These are phyloP conservation scores for Linnemannia elongata DNA, from an alignment of 192 early-diverging fungal species.

Conservation along the genomic window DNA sequence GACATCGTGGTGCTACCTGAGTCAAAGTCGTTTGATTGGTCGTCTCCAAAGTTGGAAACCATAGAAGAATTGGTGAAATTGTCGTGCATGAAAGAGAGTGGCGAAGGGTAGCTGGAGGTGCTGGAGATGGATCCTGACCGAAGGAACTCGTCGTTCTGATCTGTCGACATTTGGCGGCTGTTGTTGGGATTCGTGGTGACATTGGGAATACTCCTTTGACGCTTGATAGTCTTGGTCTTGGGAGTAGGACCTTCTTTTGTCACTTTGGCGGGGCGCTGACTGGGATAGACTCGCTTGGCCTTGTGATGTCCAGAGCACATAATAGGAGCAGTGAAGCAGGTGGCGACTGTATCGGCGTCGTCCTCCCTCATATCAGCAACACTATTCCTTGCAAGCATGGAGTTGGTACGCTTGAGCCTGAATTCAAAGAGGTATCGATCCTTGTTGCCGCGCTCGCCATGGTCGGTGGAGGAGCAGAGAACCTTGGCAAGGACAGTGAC, in stretches of 20 bases:
- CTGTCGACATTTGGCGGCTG: background rate
- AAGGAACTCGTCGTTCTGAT: slow-evolving; percentile 6
- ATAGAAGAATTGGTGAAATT: background rate
- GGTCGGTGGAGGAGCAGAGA: slow-evolving; percentile 50
- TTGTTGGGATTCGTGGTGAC: background rate
- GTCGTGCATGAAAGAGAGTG: slow-evolving; percentile 36
- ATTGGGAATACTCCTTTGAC: slow-evolving; percentile 20
- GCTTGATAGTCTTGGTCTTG: slow-evolving; percentile 43
- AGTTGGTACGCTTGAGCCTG: slow-evolving; percentile 31
- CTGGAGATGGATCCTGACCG: slow-evolving; percentile 33
- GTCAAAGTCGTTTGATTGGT: slow-evolving; percentile 31
- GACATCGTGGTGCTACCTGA: background rate
- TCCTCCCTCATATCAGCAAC: slow-evolving; percentile 1
- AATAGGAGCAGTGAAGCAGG: slow-evolving; percentile 35
- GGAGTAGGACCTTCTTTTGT: slow-evolving; percentile 17
- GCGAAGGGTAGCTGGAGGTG: slow-evolving; percentile 30
- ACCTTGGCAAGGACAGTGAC: slow-evolving; percentile 49
- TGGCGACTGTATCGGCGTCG: slow-evolving; percentile 21
- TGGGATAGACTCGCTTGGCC: slow-evolving; percentile 42
- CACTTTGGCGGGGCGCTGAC: slow-evolving; percentile 24
- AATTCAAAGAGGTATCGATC: slow-evolving; percentile 51
- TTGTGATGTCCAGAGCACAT: slow-evolving; percentile 57
- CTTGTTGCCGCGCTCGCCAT: slow-evolving; percentile 53
- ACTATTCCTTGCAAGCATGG: background rate
- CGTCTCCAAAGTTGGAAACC: slow-evolving; percentile 29